Base-by-base conservation (phyloP, 2,329 filamentous ascomycete genomes). In the Aspergillus latus region DNA sequence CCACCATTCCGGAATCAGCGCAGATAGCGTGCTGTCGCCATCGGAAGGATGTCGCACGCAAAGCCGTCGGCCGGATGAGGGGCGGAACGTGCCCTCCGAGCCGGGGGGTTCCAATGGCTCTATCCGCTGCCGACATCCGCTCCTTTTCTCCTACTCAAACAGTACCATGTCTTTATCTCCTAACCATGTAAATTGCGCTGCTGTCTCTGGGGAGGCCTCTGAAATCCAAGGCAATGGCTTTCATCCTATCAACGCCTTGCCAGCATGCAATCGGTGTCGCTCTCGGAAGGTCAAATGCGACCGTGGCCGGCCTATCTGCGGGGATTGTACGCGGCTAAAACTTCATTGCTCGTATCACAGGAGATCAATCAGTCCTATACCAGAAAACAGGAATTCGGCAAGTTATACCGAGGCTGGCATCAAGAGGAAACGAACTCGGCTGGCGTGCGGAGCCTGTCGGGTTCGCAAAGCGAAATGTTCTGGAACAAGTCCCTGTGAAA, bases 261-360 rank as follows among this genome's bases (percentile, higher is more conserved):
- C 48, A 32, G 11, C 37, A 29, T 50, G 48, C 36, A 16, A 29
- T n/a, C 21, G 26, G 40, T 50, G 48, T 42, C 37, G 48, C 15
- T 28, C 29, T 11, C 37, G 48, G 28, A 50, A 50, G 37, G 26
- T 50, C 37, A 50, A 50, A 42, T 50, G 48, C 29, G 48, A 50
- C 39, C 48, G 48, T 34, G 8, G 6, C 28, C 37, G 32, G 13
- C 48, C 48, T 34, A 28, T 32, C 26, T 50, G 37, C 28, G 29
- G 28, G 15, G 26, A 21, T 28, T 50, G 48, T 30, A n/a, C 29
- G n/a, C 48, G 37, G 15, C 28, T 50, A 4, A n/a, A 43, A 21
- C 13, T 21, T 7, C 8, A 16, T 50, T 50, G 48, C 15, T 34
- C 36, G n/a, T 50, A 40, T 34, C 9, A 30, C 30, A 32, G 13